These are phyloP conservation scores for Mycena indigotica DNA, from an alignment of 768 basidiomycete genomes.

Conservation along the genomic window DNA sequence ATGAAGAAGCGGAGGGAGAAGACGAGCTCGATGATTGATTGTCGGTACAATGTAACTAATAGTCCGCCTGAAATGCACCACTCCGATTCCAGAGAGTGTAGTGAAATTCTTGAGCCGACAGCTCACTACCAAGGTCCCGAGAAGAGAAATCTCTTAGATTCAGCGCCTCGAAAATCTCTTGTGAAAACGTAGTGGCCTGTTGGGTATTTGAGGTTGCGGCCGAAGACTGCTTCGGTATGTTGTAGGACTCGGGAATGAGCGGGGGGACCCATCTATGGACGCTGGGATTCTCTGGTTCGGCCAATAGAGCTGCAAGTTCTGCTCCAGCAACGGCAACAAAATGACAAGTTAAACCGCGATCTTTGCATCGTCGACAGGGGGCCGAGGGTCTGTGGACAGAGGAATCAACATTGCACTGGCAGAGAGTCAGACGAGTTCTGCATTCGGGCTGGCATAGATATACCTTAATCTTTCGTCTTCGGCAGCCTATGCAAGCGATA, in stretches of 20 bases:
- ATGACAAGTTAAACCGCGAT: neutral
- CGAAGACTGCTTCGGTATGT: too few relatives aligned
- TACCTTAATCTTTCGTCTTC: neutral
- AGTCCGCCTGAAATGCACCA: too few relatives aligned
- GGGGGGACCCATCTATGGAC: neutral
- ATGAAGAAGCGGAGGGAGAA: conserved; percentile 44
- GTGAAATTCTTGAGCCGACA: too few relatives aligned
- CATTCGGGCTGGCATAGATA: neutral
- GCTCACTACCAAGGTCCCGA: too few relatives aligned
- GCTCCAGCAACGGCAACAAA: neutral
- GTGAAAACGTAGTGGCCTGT: too few relatives aligned
- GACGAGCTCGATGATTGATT: conserved; percentile 54
- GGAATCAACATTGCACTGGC: too few relatives aligned
- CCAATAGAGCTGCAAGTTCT: neutral
- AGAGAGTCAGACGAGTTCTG: neutral
- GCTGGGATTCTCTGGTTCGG: neutral
- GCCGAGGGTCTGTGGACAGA: too few relatives aligned
- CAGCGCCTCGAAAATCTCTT: too few relatives aligned
- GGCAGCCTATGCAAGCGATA: neutral
- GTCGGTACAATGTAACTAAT: neutral
- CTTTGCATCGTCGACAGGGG: neutral
- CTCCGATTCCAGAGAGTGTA: too few relatives aligned
- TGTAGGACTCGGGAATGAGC: neutral
- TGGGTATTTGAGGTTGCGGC: too few relatives aligned
- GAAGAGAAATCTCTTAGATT: too few relatives aligned